Evolutionary conservation across 2,329 filamentous ascomycete genomes (phyloP).

Genomic region (Venturia effusa): DNA sequence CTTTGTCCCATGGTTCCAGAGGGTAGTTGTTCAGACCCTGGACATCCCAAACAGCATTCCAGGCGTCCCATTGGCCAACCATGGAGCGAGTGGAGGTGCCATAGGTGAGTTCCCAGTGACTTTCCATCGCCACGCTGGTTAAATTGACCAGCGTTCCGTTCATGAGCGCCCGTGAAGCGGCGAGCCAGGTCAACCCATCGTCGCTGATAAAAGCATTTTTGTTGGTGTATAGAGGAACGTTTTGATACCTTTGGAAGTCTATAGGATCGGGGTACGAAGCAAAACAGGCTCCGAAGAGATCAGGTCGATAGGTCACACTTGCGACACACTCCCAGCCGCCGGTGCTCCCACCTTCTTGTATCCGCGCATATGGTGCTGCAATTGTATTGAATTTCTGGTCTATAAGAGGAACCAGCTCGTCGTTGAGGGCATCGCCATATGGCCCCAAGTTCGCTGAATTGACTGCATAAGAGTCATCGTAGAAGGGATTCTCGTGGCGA

Average conservation of each 20-base stretch:
- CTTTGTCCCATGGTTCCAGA: constrained; percentile 29
- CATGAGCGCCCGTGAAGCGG: constrained; percentile 21
- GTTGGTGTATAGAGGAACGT: constrained; percentile 24
- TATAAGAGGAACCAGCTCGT: constrained; percentile 27
- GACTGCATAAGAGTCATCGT: constrained; percentile 30
- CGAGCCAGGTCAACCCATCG: constrained; percentile 19
- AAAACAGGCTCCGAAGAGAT: constrained; percentile 28
- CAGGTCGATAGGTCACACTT: constrained; percentile 26
- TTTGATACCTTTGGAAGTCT: constrained; percentile 27
- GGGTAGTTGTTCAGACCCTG: constrained; percentile 29
- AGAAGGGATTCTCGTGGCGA: constrained; percentile 28
- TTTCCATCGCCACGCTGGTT: constrained; percentile 22
- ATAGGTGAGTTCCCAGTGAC: constrained; percentile 28
- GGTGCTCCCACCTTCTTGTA: constrained; percentile 25
- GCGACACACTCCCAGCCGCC: constrained; percentile 28
- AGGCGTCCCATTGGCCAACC: constrained; percentile 26
- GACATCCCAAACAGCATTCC: constrained; percentile 27
- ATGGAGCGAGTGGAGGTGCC: constrained; percentile 24
- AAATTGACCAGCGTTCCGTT: constrained; percentile 13
- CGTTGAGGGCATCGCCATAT: constrained; percentile 29
- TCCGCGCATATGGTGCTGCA: constrained; percentile 24
- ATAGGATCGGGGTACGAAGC: constrained; percentile 28
- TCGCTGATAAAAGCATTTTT: constrained; percentile 21
- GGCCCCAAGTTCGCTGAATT: constrained; percentile 30
- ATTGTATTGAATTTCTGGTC: constrained; percentile 27